Percentiles rank a stretch among this genome's conserved stretches.
phyloP scores from a whole-genome alignment of 208 protist species.

The Polymyxa betae region DNA sequence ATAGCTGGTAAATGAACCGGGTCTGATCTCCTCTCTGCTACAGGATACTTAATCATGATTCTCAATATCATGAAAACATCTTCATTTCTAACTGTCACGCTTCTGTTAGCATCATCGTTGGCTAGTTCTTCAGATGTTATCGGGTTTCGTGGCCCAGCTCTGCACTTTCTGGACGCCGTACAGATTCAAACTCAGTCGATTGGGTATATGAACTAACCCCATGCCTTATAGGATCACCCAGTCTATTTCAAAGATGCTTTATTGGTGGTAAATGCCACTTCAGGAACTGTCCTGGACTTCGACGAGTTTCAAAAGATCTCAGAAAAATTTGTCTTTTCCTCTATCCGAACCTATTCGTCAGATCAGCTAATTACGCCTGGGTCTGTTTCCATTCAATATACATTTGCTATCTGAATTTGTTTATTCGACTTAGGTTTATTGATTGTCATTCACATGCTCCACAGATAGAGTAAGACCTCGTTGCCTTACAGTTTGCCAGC shows the following conservation, averaged over 20 bases:
- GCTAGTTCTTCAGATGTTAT: neutral
- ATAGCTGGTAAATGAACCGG: too few species aligned
- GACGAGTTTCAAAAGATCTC: neutral
- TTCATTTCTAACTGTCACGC: too few species aligned
- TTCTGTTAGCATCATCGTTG: too few species aligned
- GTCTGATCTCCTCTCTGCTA: too few species aligned
- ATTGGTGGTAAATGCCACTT: neutral
- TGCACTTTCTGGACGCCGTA: conserved; percentile 32
- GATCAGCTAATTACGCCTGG: neutral
- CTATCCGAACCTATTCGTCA: neutral
- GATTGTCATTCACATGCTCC: conserved; percentile 45
- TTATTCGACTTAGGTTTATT: conserved; percentile 49
- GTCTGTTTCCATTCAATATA: neutral
- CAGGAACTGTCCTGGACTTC: neutral
- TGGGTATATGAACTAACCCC: neutral
- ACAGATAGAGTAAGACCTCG: conserved; percentile 19
- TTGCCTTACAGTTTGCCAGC: neutral
- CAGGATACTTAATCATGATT: too few species aligned
- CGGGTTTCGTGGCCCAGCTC: neutral
- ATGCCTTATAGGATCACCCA: neutral
- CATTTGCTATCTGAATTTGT: too few species aligned
- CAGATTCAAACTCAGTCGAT: neutral
- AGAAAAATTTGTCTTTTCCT: neutral
- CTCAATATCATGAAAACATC: too few species aligned
- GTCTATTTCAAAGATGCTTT: neutral